Evolutionary conservation across 495 filamentous ascomycete species (phyloP), one percentile per base, ranked within the genome.

Genomic region (Hypomontagnella monticulosa): DNA sequence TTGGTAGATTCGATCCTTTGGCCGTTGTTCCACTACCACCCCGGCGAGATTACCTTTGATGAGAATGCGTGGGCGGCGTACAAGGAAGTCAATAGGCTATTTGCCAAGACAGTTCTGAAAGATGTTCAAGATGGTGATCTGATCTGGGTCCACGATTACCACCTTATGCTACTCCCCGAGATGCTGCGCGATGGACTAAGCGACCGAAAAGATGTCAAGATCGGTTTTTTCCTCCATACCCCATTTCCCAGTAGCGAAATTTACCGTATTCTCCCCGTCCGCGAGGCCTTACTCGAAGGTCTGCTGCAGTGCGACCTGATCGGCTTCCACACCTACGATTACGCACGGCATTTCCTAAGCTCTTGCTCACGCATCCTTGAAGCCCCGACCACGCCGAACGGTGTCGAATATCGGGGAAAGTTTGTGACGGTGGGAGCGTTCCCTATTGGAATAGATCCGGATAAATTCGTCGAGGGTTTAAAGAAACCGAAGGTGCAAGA

Each of bases 81-180:
- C 80, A 81, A 83, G 48, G 87, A 92, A 61, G 93, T 93, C 15
- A 98, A 97, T 69, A 84, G 86, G 42, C 74, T 93, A 12, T 98
- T 98, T 67, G 94, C 94, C 16, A 89, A 91, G 75, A 81, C 85
- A 0, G 84, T 98, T 54, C 83, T 87, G 6, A 83, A 87, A 48
- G 84, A 89, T 61, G 89, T 93, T 0, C 81, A 89, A 63, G 87
- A 90, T 52, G 92, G 91, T 37, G 91, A 93, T 66, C 73, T 97
- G 41, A 88, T 98, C 70, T 98, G 94, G 94, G 88, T 98, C 0
- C 94, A 98, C 73, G 94, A 98, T 74, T 98, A 97, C 74, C 94
- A 98, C 76, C 80, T 97, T 49, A 94, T 98, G 91, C 85, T 98
- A 1, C 79, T 98, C 15, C 94, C 94, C 0, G 80, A 86, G 57